Conservation (phyloP, 2,329 filamentous ascomycete species). For the Bimuria novae-zelandiae region DNA sequence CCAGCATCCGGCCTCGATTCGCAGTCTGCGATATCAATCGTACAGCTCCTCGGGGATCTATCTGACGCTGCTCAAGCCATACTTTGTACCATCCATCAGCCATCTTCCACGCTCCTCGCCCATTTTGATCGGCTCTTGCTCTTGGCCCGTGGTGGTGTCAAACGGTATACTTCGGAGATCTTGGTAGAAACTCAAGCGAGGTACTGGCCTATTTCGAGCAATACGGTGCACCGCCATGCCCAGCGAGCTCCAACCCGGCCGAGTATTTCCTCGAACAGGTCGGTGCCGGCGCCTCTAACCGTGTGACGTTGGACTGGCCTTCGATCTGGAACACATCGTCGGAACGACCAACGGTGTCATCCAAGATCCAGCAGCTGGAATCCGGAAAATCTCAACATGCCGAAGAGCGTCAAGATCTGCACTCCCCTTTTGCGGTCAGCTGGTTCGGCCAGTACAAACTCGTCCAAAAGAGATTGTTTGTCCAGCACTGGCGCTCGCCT, state of each 20-base stretch:
- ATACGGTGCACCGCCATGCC: constrained; percentile 68
- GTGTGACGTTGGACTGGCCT: constrained; percentile 52
- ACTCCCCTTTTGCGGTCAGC: too few relatives aligned
- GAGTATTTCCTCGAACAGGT: constrained; percentile 67
- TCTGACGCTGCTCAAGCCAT: constrained; percentile 66
- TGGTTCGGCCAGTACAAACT: constrained; percentile 68
- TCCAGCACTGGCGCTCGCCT: constrained; percentile 48
- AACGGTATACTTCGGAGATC: constrained; percentile 77
- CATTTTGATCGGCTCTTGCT: constrained; percentile 79
- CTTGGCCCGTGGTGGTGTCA: constrained; percentile 71
- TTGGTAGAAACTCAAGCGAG: constrained; percentile 68
- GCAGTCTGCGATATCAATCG: constrained; percentile 18
- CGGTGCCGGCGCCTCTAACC: constrained; percentile 47
- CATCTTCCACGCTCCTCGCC: constrained; percentile 86
- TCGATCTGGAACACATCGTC: constrained; percentile 55
- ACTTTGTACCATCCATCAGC: constrained; percentile 72
- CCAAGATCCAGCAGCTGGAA: too few relatives aligned
- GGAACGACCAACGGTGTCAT: too few relatives aligned
- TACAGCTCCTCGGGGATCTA: constrained; percentile 19
- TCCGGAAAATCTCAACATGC: too few relatives aligned
- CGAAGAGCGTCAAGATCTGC: too few relatives aligned
- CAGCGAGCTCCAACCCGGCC: constrained; percentile 70
- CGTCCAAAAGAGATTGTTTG: constrained; percentile 73
- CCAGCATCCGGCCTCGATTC: constrained; percentile 72
- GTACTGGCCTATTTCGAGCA: constrained; percentile 73